Base-by-base conservation (phyloP, 148 eudicot genomes). In the Limonium bicolor region DNA sequence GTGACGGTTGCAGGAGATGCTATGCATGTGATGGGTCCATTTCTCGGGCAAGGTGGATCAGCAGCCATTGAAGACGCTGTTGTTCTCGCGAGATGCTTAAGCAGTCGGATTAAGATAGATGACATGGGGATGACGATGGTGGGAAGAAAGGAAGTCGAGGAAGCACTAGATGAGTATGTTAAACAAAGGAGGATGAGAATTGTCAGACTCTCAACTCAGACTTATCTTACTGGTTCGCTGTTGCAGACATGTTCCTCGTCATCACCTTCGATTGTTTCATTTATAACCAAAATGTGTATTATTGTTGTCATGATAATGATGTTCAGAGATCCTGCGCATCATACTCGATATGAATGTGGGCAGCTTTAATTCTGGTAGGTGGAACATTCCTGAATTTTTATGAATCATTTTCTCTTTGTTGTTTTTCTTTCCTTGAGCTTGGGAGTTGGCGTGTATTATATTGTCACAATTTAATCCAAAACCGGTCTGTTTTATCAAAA, bases 1-100 rank as follows among this genome's bases (percentile, higher is more conserved):
- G 70, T 69, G 17, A 64, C 65, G 3, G 72, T 80, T 8, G 82
- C 74, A 0, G 88, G 88, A 20, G 82, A 80, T 56, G 73, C 88
- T 13, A 66, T 69, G 79, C 88, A 80, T 49, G 76, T 79, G 4
- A 74, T 74, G 76, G 72, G 82, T 48, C 87, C 87, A n/a, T 79
- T 71, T 43, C 62, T 75, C 1, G 82, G 82, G 1, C 82, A 80
- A 31, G 88, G 77, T 36, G 88, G 88, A 4, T 75, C 82, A 0
- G 69, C 82, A 14, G 82, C 54, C 20, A 27, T 80, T 16, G 88
- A 80, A 69, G 88, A 80, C 36, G 82, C 82, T 12, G 36, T 75
- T 31, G 82, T 75, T 15, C 60, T 80, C 3, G 82, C 72, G 20
- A 56, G 82, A 53, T 63, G 70, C 56, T 30, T 80, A 46, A 28